Evolutionary conservation across 495 filamentous ascomycete genomes (phyloP).

Genomic region (Annulohypoxylon bovei): DNA sequence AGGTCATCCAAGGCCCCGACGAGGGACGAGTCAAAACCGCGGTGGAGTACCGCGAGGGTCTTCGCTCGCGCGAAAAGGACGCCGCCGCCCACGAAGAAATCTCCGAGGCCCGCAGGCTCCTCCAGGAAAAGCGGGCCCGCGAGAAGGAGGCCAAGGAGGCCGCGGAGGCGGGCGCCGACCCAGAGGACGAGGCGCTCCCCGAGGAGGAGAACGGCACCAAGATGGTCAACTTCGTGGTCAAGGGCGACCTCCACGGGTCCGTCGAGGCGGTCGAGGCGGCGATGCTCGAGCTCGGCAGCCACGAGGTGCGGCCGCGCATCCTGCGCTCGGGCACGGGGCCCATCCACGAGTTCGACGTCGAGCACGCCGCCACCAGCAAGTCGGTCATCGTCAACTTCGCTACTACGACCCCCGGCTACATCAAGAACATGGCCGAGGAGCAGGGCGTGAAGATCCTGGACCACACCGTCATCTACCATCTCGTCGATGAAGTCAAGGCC

Average conservation of each 20-base stretch:
- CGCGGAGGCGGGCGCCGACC: constrained; percentile 14
- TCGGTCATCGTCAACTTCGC: constrained; percentile 88
- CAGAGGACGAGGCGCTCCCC: constrained; percentile 28
- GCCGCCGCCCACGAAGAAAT: constrained; percentile 76
- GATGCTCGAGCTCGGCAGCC: constrained; percentile 78
- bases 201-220: constrained; percentile 63
- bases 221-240: constrained; percentile 83
- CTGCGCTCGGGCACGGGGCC: constrained; percentile 81
- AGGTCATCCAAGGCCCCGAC: constrained; percentile 80
- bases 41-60: constrained; percentile 76
- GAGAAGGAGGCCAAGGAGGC: constrained; percentile 46
- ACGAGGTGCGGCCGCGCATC: constrained; percentile 80
- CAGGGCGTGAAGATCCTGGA: constrained; percentile 80
- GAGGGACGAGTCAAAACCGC: constrained; percentile 85
- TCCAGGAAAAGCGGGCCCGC: constrained; percentile 67
- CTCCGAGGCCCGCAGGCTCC: constrained; percentile 71
- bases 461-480: constrained; percentile 91
- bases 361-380: constrained; percentile 80
- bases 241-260: constrained; percentile 91
- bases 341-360: constrained; percentile 86
- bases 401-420: constrained; percentile 71
- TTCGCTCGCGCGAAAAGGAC: constrained; percentile 51
- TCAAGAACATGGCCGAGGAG: constrained; percentile 73
- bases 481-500: constrained; percentile 82
- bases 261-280: constrained; percentile 87